These are phyloP conservation scores for Fusarium illudens DNA, from an alignment of 2,329 filamentous ascomycete genomes.

Conservation along the genomic window DNA sequence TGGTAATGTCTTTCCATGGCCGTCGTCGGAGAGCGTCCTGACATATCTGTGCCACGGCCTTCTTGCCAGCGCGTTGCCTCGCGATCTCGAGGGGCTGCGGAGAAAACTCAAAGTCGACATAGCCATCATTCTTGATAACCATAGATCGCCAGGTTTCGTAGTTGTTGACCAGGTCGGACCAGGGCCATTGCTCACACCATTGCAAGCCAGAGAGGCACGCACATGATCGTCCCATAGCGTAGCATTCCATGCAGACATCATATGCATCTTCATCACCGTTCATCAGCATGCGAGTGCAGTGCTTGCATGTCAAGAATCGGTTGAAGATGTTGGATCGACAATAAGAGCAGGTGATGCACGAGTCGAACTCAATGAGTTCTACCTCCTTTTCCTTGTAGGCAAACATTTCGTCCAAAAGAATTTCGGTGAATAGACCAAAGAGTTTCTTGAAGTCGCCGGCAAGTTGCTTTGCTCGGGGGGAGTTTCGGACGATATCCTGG, in stretches of 20 bases:
- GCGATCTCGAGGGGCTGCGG: conserved; percentile 77
- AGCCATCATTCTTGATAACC: conserved; percentile 77
- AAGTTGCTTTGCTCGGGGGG: conserved; percentile 69
- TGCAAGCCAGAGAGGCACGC: conserved; percentile 83
- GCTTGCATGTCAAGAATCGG: conserved; percentile 89
- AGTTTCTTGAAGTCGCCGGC: conserved; percentile 83
- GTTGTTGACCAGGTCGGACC: conserved; percentile 77
- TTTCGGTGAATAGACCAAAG: conserved; percentile 78
- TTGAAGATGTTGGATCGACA: conserved; percentile 98
- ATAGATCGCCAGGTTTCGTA: conserved; percentile 86
- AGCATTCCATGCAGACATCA: conserved; percentile 98
- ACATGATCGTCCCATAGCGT: conserved; percentile 95
- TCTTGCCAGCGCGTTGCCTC: conserved; percentile 72
- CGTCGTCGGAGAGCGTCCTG: conserved; percentile 84
- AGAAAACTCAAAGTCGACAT: conserved; percentile 69
- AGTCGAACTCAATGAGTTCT: conserved; percentile 84
- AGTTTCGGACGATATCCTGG: conserved; percentile 54
- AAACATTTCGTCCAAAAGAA: conserved; percentile 89
- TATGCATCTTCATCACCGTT: conserved; percentile 83
- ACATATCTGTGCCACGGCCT: conserved; percentile 90
- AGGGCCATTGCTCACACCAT: conserved; percentile 94
- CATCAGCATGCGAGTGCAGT: conserved; percentile 74
- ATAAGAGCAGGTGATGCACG: conserved; percentile 94
- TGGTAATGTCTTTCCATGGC: conserved; percentile 84
- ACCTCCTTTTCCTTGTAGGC: conserved; percentile 73